Percentiles rank a stretch among this genome's conserved stretches.
Evolutionary conservation across 1,139 yeast genomes (phyloP).

Genomic region (Yamadazyma sp.): DNA sequence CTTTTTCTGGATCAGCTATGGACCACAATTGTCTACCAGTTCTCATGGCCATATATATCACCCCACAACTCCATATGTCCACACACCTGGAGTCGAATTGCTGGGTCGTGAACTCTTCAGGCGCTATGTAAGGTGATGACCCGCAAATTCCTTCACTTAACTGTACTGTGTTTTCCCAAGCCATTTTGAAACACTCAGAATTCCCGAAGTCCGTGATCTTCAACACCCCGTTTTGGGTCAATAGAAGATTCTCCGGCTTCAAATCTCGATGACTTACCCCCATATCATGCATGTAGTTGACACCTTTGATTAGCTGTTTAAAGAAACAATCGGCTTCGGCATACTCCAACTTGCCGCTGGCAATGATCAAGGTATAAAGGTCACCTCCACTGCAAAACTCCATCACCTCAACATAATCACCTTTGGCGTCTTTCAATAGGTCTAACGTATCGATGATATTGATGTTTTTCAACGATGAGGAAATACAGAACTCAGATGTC

Average conservation of each 20-base stretch:
- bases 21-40: constrained; percentile 95
- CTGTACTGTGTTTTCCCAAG: constrained; percentile 91
- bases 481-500: constrained; percentile 49
- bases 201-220: constrained; percentile 96
- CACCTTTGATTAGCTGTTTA: constrained; percentile 88
- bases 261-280: constrained; percentile 95
- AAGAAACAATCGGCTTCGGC: constrained; percentile 94
- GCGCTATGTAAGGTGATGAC: constrained; percentile 92
- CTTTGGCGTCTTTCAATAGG: constrained; percentile 83
- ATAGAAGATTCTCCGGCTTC: constrained; percentile 86
- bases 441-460: constrained; percentile 83
- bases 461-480: constrained; percentile 46
- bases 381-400: constrained; percentile 97
- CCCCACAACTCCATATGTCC: constrained; percentile 97
- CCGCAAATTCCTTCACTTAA: constrained; percentile 83
- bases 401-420: constrained; percentile 95
- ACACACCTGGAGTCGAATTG: constrained; percentile 90
- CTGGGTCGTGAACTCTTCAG: constrained; percentile 78
- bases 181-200: constrained; percentile 94
- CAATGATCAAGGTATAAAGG: constrained; percentile 78
- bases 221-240: constrained; percentile 76
- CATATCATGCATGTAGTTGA: constrained; percentile 94
- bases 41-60: constrained; percentile 97
- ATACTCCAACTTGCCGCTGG: constrained; percentile 80
- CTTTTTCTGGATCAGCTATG: constrained; percentile 70